A percentile compares a stretch with the other conserved stretches of the same genome.
Conservation (phyloP, 176 grass and related monocot species). For the Neostapfia colusana region DNA sequence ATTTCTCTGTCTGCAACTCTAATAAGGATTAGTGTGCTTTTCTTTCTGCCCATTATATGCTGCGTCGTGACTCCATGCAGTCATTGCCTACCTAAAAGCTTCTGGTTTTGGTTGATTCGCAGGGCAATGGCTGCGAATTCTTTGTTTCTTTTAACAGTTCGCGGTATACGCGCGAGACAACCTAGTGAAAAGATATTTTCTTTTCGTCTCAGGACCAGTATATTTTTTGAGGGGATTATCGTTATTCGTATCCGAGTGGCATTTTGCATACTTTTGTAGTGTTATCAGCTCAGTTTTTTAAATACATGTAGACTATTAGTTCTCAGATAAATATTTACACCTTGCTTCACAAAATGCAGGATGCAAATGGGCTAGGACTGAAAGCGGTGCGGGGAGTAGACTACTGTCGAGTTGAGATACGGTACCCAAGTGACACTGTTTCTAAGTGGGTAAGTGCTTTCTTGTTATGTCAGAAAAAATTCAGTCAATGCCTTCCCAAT, state of each 20-base stretch:
- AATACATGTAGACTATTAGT: neutral
- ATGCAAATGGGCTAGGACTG: slow-evolving; percentile 83
- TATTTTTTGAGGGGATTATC: neutral
- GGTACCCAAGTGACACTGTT: slow-evolving; percentile 69
- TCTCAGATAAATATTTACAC: neutral
- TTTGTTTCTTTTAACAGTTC: neutral
- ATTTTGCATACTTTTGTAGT: neutral
- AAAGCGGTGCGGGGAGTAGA: slow-evolving; percentile 53
- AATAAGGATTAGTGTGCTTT: neutral
- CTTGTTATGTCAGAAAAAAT: neutral
- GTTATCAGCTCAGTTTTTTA: slow-evolving; percentile 4
- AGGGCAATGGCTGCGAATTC: neutral
- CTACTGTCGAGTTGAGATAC: slow-evolving; percentile 70
- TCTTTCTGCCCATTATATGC: slow-evolving; percentile 1
- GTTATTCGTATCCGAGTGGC: neutral
- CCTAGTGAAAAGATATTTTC: neutral
- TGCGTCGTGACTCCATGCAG: neutral
- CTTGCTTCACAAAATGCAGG: slow-evolving; percentile 38
- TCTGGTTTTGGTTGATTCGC: neutral
- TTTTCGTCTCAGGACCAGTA: neutral
- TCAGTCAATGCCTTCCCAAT: neutral
- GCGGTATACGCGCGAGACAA: neutral
- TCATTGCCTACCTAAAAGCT: neutral
- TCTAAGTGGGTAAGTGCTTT: slow-evolving; percentile 72
- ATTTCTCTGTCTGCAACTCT: neutral